Conservation (phyloP, 2,329 filamentous ascomycete genomes). For the Pyricularia sp. region DNA sequence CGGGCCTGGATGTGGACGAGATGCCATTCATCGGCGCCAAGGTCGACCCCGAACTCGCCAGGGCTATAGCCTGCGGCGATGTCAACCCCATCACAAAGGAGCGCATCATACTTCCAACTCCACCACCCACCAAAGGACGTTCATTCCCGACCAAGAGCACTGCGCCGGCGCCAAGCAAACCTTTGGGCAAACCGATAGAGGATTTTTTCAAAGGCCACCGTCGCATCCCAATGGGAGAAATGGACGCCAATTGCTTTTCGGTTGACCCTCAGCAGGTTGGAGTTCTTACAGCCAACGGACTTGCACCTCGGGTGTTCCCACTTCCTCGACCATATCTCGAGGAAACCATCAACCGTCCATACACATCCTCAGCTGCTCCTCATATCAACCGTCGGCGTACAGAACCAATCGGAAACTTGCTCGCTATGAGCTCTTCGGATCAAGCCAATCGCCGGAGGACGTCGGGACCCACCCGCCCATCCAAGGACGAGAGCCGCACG, state of each 20-base stretch:
- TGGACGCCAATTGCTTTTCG: conserved; percentile 52
- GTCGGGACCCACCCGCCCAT: conserved; percentile 7
- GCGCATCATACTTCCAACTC: conserved; percentile 33
- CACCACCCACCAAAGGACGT: background rate
- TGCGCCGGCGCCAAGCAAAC: conserved; percentile 16
- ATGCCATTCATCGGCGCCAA: conserved; percentile 75
- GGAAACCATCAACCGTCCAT: conserved; percentile 18
- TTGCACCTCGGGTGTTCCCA: conserved; percentile 47
- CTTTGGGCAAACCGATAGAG: conserved; percentile 38
- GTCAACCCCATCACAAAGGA: conserved; percentile 85
- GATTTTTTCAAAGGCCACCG: conserved; percentile 41
- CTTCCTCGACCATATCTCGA: conserved; percentile 48
- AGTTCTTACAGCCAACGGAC: conserved; percentile 37
- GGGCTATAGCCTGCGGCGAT: conserved; percentile 69
- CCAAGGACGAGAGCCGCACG: background rate
- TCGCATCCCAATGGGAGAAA: conserved; percentile 50
- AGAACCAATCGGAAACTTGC: conserved; percentile 38
- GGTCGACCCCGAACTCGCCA: conserved; percentile 60
- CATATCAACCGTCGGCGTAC: conserved; percentile 39
- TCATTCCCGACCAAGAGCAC: background rate
- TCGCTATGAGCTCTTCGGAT: conserved; percentile 15
- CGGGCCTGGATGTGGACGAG: conserved; percentile 53
- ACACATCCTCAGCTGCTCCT: conserved; percentile 22
- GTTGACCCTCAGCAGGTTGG: conserved; percentile 38
- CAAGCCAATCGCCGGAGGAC: conserved; percentile 15